Conservation (phyloP, 768 basidiomycete species). For the Boletus reticulatus region DNA sequence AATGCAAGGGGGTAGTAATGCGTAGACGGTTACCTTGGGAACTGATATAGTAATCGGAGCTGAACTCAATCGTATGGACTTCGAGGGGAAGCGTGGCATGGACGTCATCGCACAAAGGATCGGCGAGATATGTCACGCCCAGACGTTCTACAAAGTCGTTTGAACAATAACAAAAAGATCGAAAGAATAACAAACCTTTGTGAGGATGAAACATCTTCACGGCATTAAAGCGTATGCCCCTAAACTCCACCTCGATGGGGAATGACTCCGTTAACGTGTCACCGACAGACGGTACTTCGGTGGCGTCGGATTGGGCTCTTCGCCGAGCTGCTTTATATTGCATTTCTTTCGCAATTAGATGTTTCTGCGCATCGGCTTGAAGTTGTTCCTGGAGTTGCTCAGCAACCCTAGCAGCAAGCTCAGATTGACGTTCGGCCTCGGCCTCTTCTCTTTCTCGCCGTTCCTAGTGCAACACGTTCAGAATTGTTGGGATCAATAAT, state of each 20-base stretch:
- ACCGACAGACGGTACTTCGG: slow-evolving; percentile 51
- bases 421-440: slow-evolving; percentile 49
- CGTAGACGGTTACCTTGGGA: slow-evolving; percentile 46
- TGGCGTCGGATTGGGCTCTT: slow-evolving; percentile 69
- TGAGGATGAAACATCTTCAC: slow-evolving; percentile 74
- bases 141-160: slow-evolving; percentile 46
- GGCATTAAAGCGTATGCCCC: slow-evolving; percentile 56
- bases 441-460: slow-evolving; percentile 54
- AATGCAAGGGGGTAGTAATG: neutral
- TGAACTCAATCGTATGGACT: slow-evolving; percentile 63
- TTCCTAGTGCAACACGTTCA: slow-evolving; percentile 36
- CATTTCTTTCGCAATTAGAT: slow-evolving; percentile 45
- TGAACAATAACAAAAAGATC: neutral
- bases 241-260: slow-evolving; percentile 51
- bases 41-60: slow-evolving; percentile 64
- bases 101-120: slow-evolving; percentile 69
- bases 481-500: neutral
- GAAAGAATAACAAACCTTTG: slow-evolving; percentile 43
- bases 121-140: slow-evolving; percentile 68
- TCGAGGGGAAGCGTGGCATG: slow-evolving; percentile 62
- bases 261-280: slow-evolving; percentile 65
- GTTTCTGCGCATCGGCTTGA: slow-evolving; percentile 59
- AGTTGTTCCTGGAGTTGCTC: slow-evolving; percentile 65
- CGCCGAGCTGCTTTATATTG: slow-evolving; percentile 51
- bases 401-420: slow-evolving; percentile 51